Conservation (phyloP, 805 yeast genomes). For the Helenozyma rhizophorensis region DNA sequence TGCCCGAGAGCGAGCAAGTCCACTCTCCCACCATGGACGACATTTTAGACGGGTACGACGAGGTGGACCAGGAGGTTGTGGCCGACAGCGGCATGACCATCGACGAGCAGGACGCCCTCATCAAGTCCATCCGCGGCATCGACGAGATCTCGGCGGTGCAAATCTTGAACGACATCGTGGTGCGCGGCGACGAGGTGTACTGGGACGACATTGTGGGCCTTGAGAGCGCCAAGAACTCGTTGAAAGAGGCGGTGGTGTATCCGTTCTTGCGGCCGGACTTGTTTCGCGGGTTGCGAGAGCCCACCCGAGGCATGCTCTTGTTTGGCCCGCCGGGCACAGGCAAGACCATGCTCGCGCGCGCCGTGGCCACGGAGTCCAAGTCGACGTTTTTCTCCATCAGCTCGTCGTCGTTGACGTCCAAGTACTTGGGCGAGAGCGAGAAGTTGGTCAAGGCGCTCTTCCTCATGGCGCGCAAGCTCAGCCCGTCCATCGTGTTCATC, state of each 20-base stretch:
- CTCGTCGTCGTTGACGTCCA: conserved; percentile 85
- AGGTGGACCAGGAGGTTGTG: conserved; percentile 5
- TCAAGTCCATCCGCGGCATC: conserved; percentile 58
- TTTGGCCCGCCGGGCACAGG: conserved; percentile 99
- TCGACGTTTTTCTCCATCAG: conserved; percentile 90
- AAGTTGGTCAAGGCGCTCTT: conserved; percentile 87
- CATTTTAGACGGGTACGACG: conserved; percentile 19
- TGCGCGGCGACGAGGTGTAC: conserved; percentile 83
- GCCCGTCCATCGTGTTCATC: conserved; percentile 91
- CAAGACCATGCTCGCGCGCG: conserved; percentile 93
- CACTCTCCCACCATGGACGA: conserved; percentile 26
- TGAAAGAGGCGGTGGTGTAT: conserved; percentile 93
- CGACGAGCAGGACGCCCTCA: conserved; percentile 34
- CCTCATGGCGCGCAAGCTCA: conserved; percentile 73
- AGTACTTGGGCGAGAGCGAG: conserved; percentile 88
- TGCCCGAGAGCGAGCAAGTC: conserved; percentile 1
- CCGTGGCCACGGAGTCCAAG: conserved; percentile 92
- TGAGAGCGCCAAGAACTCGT: conserved; percentile 78
- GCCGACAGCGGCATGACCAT: conserved; percentile 8
- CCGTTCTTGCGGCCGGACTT: conserved; percentile 93
- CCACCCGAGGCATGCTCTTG: conserved; percentile 91
- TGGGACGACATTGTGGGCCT: conserved; percentile 97
- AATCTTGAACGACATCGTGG: conserved; percentile 81
- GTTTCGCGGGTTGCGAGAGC: conserved; percentile 86
- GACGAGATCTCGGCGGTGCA: conserved; percentile 78